Evolutionary conservation across 75 land plant species (phyloP).

Genomic region (Selaginella moellendorffii): DNA sequence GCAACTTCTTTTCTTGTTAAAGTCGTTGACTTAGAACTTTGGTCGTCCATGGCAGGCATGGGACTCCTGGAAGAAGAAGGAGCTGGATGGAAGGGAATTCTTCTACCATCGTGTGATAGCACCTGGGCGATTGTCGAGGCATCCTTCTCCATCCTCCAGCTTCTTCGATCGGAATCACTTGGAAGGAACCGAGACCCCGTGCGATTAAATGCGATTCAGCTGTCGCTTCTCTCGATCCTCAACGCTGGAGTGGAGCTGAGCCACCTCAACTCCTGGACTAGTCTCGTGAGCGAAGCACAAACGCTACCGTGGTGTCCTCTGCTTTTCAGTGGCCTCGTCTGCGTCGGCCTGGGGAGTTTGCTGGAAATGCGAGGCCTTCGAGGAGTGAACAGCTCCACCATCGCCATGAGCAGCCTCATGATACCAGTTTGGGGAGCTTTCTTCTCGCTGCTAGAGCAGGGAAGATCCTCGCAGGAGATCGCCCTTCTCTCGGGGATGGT

Average conservation of each 20-base stretch:
- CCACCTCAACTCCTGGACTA: not conserved
- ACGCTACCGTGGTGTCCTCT: not conserved
- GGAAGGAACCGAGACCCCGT: conserved; percentile 7
- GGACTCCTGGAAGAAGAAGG: conserved; percentile 21
- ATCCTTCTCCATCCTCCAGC: conserved; percentile 11
- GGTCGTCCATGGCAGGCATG: conserved; percentile 13
- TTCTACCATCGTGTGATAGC: conserved; percentile 7
- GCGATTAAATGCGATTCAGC: conserved; percentile 10
- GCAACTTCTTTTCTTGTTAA: not conserved
- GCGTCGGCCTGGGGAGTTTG: not conserved
- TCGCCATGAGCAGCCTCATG: not conserved
- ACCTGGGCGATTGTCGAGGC: conserved; percentile 14
- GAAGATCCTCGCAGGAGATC: not conserved
- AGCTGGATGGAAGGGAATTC: conserved; percentile 16
- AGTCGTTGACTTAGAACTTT: too few relatives aligned
- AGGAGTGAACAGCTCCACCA: not conserved
- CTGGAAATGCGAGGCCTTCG: not conserved
- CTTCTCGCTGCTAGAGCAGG: not conserved
- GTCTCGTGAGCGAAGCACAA: not conserved
- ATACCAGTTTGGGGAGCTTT: not conserved
- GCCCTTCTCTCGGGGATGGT: not conserved
- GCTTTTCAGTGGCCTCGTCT: not conserved
- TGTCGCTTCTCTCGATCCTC: conserved; percentile 1
- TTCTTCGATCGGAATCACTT: conserved; percentile 17
- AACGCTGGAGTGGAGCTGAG: conserved; percentile 10